A percentile compares a stretch with the other conserved stretches of the same genome.
Evolutionary conservation across 192 early-diverging fungal species (phyloP).

Genomic region (Mortierella claussenii): DNA sequence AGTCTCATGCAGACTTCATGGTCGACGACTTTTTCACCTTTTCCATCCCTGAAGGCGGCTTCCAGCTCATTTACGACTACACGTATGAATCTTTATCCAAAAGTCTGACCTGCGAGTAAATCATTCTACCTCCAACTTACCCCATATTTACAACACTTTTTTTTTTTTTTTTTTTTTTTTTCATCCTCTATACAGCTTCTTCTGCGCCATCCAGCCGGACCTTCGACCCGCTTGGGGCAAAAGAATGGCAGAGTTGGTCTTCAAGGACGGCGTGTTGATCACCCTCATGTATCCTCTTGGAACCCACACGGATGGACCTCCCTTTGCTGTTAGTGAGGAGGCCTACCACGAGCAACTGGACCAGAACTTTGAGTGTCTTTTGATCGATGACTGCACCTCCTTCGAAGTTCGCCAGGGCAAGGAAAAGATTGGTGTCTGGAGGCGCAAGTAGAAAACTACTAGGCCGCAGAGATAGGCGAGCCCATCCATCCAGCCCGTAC

Average conservation of each 20-base stretch:
- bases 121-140: neutral
- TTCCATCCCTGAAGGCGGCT: conserved; percentile 61
- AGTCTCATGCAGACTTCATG: conserved; percentile 62
- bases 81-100: conserved; percentile 59
- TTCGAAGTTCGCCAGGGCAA: conserved; percentile 64
- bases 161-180: neutral
- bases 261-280: conserved; percentile 74
- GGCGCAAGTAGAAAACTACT: conserved; percentile 54
- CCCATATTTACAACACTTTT: neutral
- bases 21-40: conserved; percentile 81
- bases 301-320: conserved; percentile 76
- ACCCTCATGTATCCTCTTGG: conserved; percentile 82
- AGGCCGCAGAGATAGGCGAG: too few relatives aligned
- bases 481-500: conserved; percentile 40
- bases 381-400: conserved; percentile 68
- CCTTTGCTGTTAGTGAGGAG: conserved; percentile 72
- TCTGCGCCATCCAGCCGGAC: conserved; percentile 78
- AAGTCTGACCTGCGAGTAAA: too few relatives aligned
- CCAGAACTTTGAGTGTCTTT: conserved; percentile 70
- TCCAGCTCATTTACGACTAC: conserved; percentile 85
- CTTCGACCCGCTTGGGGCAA: conserved; percentile 72
- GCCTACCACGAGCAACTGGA: conserved; percentile 68
- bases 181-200: conserved; percentile 61
- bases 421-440: conserved; percentile 77
- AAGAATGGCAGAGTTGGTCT: conserved; percentile 72